These are phyloP conservation scores for Aureobasidium sp. DNA, from an alignment of 2,329 filamentous ascomycete genomes.

Conservation along the genomic window DNA sequence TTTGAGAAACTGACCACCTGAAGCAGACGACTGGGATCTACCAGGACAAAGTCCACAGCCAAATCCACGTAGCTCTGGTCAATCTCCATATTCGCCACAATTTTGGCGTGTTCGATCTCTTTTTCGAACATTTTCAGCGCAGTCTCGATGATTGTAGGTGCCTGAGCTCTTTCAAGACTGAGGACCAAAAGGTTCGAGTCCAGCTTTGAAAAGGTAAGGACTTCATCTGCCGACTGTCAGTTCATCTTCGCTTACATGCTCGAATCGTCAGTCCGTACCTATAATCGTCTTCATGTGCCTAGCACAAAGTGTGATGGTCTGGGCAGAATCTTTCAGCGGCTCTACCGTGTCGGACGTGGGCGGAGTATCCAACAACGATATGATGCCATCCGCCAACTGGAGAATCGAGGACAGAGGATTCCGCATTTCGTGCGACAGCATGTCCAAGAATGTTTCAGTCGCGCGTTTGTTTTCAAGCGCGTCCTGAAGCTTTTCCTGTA, in stretches of 20 bases:
- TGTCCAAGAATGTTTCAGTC: constrained; percentile 28
- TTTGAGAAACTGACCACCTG: constrained; percentile 24
- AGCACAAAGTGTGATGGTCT: constrained; percentile 27
- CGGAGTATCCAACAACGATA: constrained; percentile 23
- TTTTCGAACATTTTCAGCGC: constrained; percentile 34
- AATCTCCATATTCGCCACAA: constrained; percentile 25
- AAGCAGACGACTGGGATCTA: constrained; percentile 33
- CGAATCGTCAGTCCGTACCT: not conserved
- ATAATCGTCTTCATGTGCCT: constrained; percentile 35
- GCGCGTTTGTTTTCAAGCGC: constrained; percentile 32
- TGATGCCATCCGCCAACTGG: constrained; percentile 37
- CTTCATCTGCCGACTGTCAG: constrained; percentile 16
- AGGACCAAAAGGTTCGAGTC: constrained; percentile 31
- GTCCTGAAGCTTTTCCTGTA: constrained; percentile 26
- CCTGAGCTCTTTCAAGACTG: constrained; percentile 33
- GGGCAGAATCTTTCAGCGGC: constrained; percentile 20
- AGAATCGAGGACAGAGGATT: constrained; percentile 36
- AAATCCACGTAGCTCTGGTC: constrained; percentile 27
- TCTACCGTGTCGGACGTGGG: not conserved
- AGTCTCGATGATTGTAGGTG: constrained; percentile 29
- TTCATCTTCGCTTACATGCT: not conserved
- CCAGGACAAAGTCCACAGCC: constrained; percentile 27
- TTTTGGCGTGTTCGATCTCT: constrained; percentile 30
- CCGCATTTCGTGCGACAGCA: constrained; percentile 36
- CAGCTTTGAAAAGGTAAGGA: constrained; percentile 37